phyloP scores from a whole-genome alignment of 495 filamentous ascomycete genomes.

The Podospora appendiculata region DNA sequence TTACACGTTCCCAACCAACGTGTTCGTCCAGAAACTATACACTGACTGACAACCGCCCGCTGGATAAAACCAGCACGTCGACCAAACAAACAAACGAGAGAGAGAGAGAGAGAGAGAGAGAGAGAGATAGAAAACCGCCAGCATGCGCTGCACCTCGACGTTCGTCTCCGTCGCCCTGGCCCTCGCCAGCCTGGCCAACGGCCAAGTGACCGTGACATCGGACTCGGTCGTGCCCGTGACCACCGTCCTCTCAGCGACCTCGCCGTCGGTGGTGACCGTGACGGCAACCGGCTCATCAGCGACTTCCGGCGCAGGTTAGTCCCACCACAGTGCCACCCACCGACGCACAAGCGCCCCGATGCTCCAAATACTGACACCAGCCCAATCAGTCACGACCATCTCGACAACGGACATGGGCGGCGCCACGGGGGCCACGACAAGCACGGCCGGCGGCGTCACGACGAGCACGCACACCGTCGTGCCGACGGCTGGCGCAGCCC shows the following conservation, averaged over 20 bases:
- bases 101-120: too few relatives aligned
- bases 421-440: constrained; percentile 1
- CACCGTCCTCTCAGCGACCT: not conserved
- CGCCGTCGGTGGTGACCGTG: too few relatives aligned
- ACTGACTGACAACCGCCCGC: too few relatives aligned
- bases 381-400: not conserved
- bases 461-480: not conserved
- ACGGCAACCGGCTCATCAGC: too few relatives aligned
- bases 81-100: too few relatives aligned
- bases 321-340: not conserved
- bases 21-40: too few relatives aligned
- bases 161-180: not conserved
- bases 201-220: not conserved
- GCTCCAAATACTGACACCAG: too few relatives aligned
- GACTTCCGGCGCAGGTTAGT: not conserved
- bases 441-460: not conserved
- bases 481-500: not conserved
- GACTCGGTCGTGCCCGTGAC: not conserved
- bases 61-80: too few relatives aligned
- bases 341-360: too few relatives aligned
- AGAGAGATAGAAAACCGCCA: too few relatives aligned
- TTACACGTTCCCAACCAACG: too few relatives aligned
- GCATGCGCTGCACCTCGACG: not conserved
- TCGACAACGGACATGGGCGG: not conserved
- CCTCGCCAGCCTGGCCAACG: not conserved